A percentile compares a stretch with the other conserved stretches of the same genome.
These are phyloP conservation scores for Thalia dealbata DNA, from an alignment of 176 grass and related monocot species.

Conservation along the genomic window DNA sequence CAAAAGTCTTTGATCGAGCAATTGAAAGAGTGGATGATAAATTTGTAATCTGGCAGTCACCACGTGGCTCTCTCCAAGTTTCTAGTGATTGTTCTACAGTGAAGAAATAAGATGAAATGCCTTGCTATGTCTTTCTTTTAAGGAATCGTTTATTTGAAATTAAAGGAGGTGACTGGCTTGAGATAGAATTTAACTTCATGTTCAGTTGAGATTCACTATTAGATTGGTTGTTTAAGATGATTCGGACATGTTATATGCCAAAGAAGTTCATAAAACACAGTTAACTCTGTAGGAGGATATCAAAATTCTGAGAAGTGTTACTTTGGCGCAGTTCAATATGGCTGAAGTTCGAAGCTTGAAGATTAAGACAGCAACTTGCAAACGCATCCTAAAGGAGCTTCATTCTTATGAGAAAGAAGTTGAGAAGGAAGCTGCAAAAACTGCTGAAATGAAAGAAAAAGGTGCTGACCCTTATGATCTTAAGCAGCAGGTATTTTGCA, in stretches of 20 bases:
- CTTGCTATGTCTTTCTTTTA: not conserved
- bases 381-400: conserved; percentile 77
- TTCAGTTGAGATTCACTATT: not conserved
- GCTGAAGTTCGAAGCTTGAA: conserved; percentile 63
- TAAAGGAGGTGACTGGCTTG: no score
- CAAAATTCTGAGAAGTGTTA: not conserved
- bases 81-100: no score
- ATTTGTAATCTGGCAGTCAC: no score
- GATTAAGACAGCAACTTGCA: conserved; percentile 85
- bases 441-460: conserved; percentile 83
- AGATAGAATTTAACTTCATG: no score
- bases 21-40: no score
- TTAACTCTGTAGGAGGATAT: not conserved
- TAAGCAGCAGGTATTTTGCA: conserved; percentile 58
- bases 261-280: not conserved
- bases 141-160: not conserved
- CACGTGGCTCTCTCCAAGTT: no score
- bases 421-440: conserved; percentile 68
- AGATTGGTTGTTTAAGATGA: not conserved
- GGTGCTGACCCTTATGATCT: conserved; percentile 84
- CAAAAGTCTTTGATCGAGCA: no score
- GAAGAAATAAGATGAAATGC: not conserved
- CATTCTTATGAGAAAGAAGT: conserved; percentile 78
- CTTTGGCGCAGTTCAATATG: conserved; percentile 25
- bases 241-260: not conserved